These are phyloP conservation scores for Bauhinia variegata DNA, from an alignment of 306 rosid species.

Conservation along the genomic window DNA sequence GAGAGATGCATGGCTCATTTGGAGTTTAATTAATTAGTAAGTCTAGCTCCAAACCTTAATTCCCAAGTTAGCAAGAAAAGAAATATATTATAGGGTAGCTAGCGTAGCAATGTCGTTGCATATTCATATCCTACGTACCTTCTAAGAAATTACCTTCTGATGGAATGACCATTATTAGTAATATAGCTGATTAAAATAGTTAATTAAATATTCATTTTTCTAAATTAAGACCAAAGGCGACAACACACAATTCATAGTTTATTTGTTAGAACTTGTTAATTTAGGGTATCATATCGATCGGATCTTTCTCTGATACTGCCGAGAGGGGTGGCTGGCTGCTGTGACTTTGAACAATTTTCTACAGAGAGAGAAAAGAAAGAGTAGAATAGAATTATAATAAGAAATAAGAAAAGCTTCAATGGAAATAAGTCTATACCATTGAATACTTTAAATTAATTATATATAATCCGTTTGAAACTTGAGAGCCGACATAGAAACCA, in stretches of 20 bases:
- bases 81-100: too few species aligned
- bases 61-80: slow-evolving; percentile 7
- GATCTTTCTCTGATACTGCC: slow-evolving; percentile 39
- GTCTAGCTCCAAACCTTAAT: too few species aligned
- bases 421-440: neutral
- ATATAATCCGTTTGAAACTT: neutral
- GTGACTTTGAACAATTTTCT: slow-evolving; percentile 2
- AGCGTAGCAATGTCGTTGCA: slow-evolving; percentile 31
- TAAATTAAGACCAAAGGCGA: slow-evolving; percentile 17
- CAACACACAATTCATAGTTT: slow-evolving; percentile 37
- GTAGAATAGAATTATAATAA: neutral
- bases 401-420: slow-evolving; percentile 24
- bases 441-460: too few species aligned
- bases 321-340: slow-evolving; percentile 9
- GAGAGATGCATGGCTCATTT: too few species aligned
- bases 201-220: slow-evolving; percentile 33
- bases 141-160: slow-evolving; percentile 46
- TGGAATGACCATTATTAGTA: slow-evolving; percentile 17
- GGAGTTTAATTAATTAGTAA: too few species aligned
- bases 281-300: slow-evolving; percentile 36
- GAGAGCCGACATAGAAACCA: slow-evolving; percentile 37
- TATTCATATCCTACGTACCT: slow-evolving; percentile 28
- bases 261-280: slow-evolving; percentile 33
- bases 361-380: neutral
- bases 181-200: slow-evolving; percentile 12